Conservation (phyloP, 1,139 yeast genomes). For the Kurtzmaniella quercitrusa region DNA sequence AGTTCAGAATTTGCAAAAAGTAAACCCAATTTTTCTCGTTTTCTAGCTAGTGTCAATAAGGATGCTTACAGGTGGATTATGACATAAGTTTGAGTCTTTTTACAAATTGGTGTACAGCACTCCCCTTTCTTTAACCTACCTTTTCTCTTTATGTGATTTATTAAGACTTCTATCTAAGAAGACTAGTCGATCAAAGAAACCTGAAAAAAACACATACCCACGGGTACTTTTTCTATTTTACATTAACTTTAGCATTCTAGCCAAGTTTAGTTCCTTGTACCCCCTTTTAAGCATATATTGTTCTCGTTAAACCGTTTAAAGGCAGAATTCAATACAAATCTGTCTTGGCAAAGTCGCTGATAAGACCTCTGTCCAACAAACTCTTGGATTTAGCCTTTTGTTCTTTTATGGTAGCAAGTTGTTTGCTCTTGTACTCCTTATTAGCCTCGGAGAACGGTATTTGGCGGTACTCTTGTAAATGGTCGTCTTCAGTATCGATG, state of each 20-base stretch:
- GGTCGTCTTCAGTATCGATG: conserved; percentile 78
- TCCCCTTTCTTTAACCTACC: neutral
- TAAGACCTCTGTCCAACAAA: conserved; percentile 50
- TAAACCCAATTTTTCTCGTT: too few species aligned
- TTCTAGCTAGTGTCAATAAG: too few species aligned
- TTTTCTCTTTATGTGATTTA: neutral
- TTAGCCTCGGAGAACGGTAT: conserved; percentile 63
- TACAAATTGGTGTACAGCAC: neutral
- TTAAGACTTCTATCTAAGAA: conserved; percentile 1
- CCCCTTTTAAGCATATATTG: neutral
- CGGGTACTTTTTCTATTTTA: neutral
- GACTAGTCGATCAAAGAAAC: neutral
- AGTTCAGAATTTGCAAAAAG: neutral
- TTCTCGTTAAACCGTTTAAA: neutral
- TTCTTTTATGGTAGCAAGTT: conserved; percentile 34
- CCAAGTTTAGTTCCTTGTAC: neutral
- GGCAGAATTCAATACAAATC: conserved; percentile 40
- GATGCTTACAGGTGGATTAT: too few species aligned
- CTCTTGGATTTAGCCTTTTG: conserved; percentile 49
- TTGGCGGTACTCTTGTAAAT: conserved; percentile 52
- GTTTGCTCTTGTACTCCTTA: conserved; percentile 33
- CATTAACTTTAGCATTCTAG: neutral
- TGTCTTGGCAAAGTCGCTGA: conserved; percentile 52
- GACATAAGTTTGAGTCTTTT: neutral
- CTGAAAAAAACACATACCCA: neutral